phyloP scores from a whole-genome alignment of 169 alveolate species.

The Plasmodium relictum region DNA sequence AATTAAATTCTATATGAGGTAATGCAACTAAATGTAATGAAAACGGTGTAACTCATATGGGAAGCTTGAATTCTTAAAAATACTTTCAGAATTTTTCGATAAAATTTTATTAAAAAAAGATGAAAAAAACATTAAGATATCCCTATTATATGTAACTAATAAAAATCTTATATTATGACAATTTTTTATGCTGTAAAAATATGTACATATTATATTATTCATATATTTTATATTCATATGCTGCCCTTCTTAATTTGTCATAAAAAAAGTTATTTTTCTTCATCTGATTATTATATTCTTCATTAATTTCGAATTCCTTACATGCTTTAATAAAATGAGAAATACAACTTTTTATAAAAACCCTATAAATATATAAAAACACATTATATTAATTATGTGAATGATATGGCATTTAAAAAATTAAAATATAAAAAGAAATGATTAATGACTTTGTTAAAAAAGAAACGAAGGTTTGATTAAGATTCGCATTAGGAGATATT shows the following conservation, averaged over 20 bases:
- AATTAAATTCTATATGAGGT: no score
- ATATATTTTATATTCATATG: constrained; percentile 51
- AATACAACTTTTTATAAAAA: constrained; percentile 56
- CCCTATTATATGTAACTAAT: no score
- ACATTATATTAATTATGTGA: background rate
- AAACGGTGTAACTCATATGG: no score
- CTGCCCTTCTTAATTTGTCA: constrained; percentile 38
- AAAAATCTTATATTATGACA: no score
- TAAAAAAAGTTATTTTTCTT: constrained; percentile 26
- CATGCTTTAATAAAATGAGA: constrained; percentile 49
- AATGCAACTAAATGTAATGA: no score
- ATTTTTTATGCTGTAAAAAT: no score
- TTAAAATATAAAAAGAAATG: no score
- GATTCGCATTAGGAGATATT: constrained; percentile 44
- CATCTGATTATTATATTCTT: constrained; percentile 27
- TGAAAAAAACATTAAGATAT: no score
- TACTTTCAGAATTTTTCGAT: no score
- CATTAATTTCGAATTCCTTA: constrained; percentile 30
- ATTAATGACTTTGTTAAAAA: constrained; percentile 50
- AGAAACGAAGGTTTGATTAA: constrained; percentile 30
- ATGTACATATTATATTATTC: no score
- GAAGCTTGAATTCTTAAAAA: no score
- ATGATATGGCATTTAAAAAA: background rate
- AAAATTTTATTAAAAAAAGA: no score
- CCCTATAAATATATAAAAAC: constrained; percentile 29